phyloP scores from a whole-genome alignment of 2,329 filamentous ascomycete genomes.

The Claviceps sp. region DNA sequence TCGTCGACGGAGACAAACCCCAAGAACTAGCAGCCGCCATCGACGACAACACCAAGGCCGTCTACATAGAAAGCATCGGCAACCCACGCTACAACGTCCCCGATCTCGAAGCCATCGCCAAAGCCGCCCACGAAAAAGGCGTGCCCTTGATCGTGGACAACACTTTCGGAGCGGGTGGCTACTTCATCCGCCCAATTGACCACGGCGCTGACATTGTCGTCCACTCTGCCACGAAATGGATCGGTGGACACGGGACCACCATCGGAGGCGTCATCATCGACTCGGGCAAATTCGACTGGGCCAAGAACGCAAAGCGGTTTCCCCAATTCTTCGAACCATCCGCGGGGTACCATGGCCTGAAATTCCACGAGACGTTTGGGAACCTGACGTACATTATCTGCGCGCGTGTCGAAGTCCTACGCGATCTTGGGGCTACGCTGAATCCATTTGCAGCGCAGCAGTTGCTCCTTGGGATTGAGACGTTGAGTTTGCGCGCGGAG shows the following conservation, averaged over 20 bases:
- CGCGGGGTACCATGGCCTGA: conserved; percentile 82
- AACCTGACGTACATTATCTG: conserved; percentile 70
- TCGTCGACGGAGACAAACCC: conserved; percentile 66
- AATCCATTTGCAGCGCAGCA: conserved; percentile 92
- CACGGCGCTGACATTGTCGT: conserved; percentile 90
- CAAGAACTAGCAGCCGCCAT: conserved; percentile 71
- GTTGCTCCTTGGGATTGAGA: conserved; percentile 79
- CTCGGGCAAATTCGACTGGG: conserved; percentile 89
- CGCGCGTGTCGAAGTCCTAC: conserved; percentile 76
- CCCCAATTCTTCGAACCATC: conserved; percentile 84
- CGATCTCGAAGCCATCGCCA: conserved; percentile 76
- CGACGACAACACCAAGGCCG: conserved; percentile 84
- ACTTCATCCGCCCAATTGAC: conserved; percentile 73
- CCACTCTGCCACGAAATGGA: conserved; percentile 94
- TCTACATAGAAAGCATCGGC: conserved; percentile 85
- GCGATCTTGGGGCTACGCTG: conserved; percentile 69
- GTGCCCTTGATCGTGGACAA: conserved; percentile 70
- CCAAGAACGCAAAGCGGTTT: conserved; percentile 68
- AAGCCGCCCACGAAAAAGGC: conserved; percentile 57
- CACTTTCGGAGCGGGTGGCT: conserved; percentile 88
- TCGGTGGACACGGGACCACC: conserved; percentile 87
- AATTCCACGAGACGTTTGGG: conserved; percentile 90
- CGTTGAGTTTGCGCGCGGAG: conserved; percentile 73
- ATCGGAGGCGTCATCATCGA: conserved; percentile 80
- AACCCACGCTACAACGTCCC: conserved; percentile 91